Base-by-base conservation (phyloP, 768 basidiomycete species). In the Lanmaoa pseudosensibilis region DNA sequence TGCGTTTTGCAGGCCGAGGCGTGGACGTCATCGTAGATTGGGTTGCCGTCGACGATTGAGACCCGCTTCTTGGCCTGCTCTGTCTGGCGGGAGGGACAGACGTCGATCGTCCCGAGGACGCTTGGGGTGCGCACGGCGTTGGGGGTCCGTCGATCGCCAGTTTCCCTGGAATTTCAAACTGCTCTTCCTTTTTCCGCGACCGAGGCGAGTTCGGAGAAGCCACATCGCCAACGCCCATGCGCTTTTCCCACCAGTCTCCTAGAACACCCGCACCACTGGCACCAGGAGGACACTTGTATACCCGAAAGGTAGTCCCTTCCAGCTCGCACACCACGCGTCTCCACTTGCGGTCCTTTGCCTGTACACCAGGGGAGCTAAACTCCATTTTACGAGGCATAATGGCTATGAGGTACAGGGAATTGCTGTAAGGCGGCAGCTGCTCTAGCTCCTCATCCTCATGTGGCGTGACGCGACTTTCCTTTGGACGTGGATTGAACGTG, bases 321-420 rank as follows among this genome's bases (percentile, higher is more conserved):
- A 99, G 74, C 64, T 95, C 90, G 67, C 92, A 91, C 61, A 94
- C 79, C 49, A 89, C 85, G 48, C 90, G 78, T 57, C 90, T 83
- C 97, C 97, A 99, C 67, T 93, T 92, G 45, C 97, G 78, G 69
- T 98, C 95, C 68, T 80, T 83, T 8, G 95, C 87, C 70, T 96
- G 92, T 3, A 92, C 78, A 8, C 94, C 94, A 0, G 94, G 93
- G 12, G 80, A 73, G 5, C 74, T 77, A 68, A 99, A 98, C 77
- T 99, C 97, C 85, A 94, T 83, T 78, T 99, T 99, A 46, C 91
- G 84, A 2, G 89, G 88, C 77, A 99, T 82, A 52, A 86, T 79
- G 4, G 87, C 92, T 36, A 83, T 80, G 64, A 98, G 83, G 65
- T 91, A 86, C 18, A 98, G 82, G 16, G 78, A 74, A 73, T 97